Conservation (phyloP, 768 basidiomycete species). For the Leccinum longicurvipes region DNA sequence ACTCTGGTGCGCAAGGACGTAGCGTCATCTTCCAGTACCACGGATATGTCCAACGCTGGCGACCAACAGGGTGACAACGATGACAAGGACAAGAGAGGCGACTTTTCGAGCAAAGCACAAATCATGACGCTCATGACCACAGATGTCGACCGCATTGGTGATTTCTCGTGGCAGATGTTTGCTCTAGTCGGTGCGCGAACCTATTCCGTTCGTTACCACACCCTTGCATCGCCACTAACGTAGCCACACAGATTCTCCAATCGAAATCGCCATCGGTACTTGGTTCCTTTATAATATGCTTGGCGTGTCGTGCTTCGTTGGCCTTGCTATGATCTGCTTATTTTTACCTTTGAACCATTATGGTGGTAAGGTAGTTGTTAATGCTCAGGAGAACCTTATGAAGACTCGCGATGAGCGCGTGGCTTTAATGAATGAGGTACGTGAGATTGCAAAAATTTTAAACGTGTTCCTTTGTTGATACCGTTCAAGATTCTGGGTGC, state of each 20-base stretch:
- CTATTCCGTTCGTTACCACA: background rate
- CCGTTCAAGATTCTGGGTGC: constrained; percentile 65
- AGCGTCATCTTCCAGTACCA: constrained; percentile 54
- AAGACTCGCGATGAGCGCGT: constrained; percentile 90
- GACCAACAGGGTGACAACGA: constrained; percentile 15
- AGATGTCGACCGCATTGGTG: constrained; percentile 86
- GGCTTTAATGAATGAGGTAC: constrained; percentile 82
- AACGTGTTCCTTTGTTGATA: background rate
- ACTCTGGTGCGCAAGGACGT: constrained; percentile 83
- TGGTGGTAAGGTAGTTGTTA: constrained; percentile 75
- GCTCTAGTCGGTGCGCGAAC: constrained; percentile 60
- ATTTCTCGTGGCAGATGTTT: constrained; percentile 79
- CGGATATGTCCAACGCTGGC: constrained; percentile 23
- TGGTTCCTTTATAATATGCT: constrained; percentile 75
- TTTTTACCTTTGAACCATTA: constrained; percentile 80
- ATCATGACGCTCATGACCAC: constrained; percentile 97
- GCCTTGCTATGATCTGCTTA: constrained; percentile 70
- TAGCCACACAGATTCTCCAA: constrained; percentile 56
- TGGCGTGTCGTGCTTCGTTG: constrained; percentile 74
- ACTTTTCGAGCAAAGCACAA: constrained; percentile 68
- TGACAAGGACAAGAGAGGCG: constrained; percentile 40
- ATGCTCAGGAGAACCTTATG: constrained; percentile 86
- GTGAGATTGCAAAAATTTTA: constrained; percentile 3
- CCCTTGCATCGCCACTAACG: background rate
- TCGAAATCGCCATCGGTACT: constrained; percentile 73